These are phyloP conservation scores for Colletotrichum sp. DNA, from an alignment of 2,329 filamentous ascomycete genomes.

Conservation along the genomic window DNA sequence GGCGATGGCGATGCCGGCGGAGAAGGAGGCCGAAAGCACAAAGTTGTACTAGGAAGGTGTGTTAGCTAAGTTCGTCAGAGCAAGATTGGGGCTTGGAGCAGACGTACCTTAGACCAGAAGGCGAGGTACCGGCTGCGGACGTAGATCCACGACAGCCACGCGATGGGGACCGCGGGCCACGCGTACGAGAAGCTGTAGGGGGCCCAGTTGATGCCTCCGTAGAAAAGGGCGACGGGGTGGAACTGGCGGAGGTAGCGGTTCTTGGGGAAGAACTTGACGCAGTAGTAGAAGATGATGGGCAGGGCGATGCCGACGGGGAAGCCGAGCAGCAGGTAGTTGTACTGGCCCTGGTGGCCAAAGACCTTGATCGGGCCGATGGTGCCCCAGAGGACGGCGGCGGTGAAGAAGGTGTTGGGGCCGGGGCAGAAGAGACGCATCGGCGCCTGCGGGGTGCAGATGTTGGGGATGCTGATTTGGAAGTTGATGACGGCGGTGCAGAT, in stretches of 20 bases:
- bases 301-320: conserved; percentile 55
- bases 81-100: neutral
- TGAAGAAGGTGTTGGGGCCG: conserved; percentile 61
- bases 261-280: conserved; percentile 45
- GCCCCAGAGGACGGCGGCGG: conserved; percentile 60
- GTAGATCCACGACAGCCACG: conserved; percentile 24
- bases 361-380: conserved; percentile 56
- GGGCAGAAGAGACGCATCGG: conserved; percentile 56
- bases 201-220: conserved; percentile 50
- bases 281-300: conserved; percentile 47
- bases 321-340: conserved; percentile 51
- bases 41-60: conserved; percentile 40
- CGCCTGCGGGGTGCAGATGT: conserved; percentile 53
- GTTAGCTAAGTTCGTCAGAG: neutral
- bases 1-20: conserved; percentile 34
- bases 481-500: conserved; percentile 52
- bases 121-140: conserved; percentile 39
- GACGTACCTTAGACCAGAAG: conserved; percentile 46
- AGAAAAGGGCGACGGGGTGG: conserved; percentile 53
- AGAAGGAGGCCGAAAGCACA: conserved; percentile 34
- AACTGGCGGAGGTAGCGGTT: conserved; percentile 41
- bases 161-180: conserved; percentile 24
- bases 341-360: conserved; percentile 53
- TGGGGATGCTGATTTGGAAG: conserved; percentile 51
- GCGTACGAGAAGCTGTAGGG: conserved; percentile 41